Evolutionary conservation across 2,329 filamentous ascomycete species (phyloP).

Genomic region (Sarocladium strictum): DNA sequence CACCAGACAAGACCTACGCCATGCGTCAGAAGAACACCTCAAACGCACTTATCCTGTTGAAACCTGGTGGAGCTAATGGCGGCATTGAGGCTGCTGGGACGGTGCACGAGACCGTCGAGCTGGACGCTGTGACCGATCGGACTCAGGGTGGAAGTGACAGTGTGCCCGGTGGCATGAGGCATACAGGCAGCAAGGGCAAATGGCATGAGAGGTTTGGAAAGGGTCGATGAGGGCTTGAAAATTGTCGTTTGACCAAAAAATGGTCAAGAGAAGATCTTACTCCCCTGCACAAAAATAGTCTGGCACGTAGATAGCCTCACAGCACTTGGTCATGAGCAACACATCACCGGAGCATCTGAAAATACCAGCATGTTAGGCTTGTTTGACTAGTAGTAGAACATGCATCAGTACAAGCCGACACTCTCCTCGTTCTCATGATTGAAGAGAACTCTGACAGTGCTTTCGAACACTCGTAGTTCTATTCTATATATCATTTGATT

Average conservation of each 20-base stretch:
- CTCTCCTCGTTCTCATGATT: no score
- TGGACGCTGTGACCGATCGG: constrained; percentile 38
- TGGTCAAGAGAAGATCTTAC: not conserved
- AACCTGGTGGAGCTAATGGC: constrained; percentile 21
- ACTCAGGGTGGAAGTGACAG: constrained; percentile 21
- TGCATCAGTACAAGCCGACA: no score
- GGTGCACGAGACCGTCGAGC: constrained; percentile 57
- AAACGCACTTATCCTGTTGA: constrained; percentile 56
- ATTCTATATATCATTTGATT: no score
- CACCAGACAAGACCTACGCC: constrained; percentile 46
- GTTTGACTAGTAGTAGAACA: no score
- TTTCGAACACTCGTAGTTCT: no score
- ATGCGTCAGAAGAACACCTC: constrained; percentile 63
- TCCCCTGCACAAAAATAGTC: no score
- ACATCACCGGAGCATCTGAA: no score
- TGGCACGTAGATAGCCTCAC: no score
- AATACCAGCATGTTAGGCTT: no score
- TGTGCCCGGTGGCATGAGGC: constrained; percentile 12
- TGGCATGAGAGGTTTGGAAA: constrained; percentile 56
- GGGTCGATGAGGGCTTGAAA: constrained; percentile 36
- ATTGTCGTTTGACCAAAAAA: no score
- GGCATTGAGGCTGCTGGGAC: constrained; percentile 46
- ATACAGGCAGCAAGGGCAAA: constrained; percentile 38
- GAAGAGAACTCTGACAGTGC: no score
- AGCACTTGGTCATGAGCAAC: no score